These are phyloP conservation scores for Populus davidiana DNA, from an alignment of 345 rosid genomes.

Conservation along the genomic window DNA sequence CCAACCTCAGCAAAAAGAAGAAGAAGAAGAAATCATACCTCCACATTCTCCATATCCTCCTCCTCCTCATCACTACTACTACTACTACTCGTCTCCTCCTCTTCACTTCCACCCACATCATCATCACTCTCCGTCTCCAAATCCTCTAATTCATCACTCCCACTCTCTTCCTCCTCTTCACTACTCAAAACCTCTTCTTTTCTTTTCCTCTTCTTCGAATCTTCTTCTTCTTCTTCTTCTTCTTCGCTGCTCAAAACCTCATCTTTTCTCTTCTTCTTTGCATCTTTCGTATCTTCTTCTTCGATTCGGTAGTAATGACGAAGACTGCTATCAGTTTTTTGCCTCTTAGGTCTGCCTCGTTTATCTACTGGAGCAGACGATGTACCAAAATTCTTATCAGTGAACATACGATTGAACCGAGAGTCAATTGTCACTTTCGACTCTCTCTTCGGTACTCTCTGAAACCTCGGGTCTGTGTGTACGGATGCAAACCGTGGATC, in stretches of 20 bases:
- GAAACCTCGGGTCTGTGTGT: constrained; percentile 84
- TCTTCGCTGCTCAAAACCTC: constrained; percentile 4
- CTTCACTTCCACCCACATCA: neutral
- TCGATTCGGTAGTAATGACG: constrained; percentile 62
- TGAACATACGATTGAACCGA: constrained; percentile 57
- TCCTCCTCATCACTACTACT: constrained; percentile 41
- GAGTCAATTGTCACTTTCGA: constrained; percentile 70
- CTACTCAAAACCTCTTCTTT: constrained; percentile 15
- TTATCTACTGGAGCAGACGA: constrained; percentile 65
- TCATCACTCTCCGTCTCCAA: constrained; percentile 17
- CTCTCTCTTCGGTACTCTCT: constrained; percentile 59
- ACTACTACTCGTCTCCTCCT: constrained; percentile 37
- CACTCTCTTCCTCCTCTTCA: neutral
- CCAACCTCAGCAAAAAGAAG: neutral
- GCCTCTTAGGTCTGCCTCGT: constrained; percentile 67
- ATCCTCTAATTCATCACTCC: constrained; percentile 17
- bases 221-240: constrained; percentile 24
- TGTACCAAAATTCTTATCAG: constrained; percentile 52
- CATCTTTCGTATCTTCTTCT: constrained; percentile 21
- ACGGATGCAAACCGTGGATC: constrained; percentile 69
- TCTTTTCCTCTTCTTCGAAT: constrained; percentile 21
- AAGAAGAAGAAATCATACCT: constrained; percentile 28
- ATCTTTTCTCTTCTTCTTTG: neutral
- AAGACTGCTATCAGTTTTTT: constrained; percentile 34
- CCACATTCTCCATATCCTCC: constrained; percentile 33